Evolutionary conservation across 2,329 filamentous ascomycete genomes (phyloP).

Genomic region (Fonsecaea monophora): DNA sequence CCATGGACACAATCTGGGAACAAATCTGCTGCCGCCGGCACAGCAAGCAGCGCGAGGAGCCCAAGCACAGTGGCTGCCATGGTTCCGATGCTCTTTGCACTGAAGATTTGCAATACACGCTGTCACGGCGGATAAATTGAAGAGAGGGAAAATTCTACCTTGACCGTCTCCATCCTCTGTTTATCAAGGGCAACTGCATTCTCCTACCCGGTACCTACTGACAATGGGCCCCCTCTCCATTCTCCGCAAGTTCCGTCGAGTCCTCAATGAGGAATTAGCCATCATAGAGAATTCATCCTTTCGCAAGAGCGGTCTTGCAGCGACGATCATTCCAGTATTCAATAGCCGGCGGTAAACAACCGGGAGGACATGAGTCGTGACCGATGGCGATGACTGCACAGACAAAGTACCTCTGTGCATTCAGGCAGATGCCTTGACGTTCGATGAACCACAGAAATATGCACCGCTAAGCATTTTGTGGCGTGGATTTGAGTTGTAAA

Average conservation of each 20-base stretch:
- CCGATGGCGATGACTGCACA: conserved; percentile 1
- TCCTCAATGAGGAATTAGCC: conserved; percentile 17
- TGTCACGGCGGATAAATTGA: conserved; percentile 6
- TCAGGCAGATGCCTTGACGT: not conserved
- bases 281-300: conserved; percentile 20
- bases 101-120: not conserved
- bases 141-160: not conserved
- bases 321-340: conserved; percentile 19
- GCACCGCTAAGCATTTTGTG: conserved; percentile 1
- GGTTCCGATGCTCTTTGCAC: not conserved
- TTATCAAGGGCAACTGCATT: conserved; percentile 5
- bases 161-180: not conserved
- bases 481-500: not conserved
- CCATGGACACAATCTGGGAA: conserved; percentile 60
- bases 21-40: conserved; percentile 22
- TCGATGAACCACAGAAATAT: not conserved
- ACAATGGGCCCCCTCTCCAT: not conserved
- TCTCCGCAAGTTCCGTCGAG: conserved; percentile 11
- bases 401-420: not conserved
- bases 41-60: conserved; percentile 22
- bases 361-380: not conserved
- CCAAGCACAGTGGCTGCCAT: conserved; percentile 25
- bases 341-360: conserved; percentile 12
- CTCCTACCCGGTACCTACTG: conserved; percentile 13
- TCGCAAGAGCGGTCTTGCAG: conserved; percentile 4